Evolutionary conservation across 129 eudicot genomes (phyloP).

Genomic region (Chrysanthemum seticuspe): DNA sequence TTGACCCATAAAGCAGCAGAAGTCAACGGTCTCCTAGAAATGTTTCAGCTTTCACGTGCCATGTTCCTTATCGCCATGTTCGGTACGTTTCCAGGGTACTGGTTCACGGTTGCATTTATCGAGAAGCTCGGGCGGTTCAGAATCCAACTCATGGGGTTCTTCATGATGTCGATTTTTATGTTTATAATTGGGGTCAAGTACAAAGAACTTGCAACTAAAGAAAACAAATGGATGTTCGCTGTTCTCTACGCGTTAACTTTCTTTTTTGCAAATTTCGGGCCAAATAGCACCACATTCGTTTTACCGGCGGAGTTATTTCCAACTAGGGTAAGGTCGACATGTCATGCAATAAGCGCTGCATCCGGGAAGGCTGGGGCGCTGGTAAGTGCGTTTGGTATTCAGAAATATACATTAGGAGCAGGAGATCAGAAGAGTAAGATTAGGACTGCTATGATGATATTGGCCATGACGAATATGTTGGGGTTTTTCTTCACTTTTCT

Average conservation of each 20-base stretch:
- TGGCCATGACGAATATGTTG: slow-evolving; percentile 49
- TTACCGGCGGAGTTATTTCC: slow-evolving; percentile 73
- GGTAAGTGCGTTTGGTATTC: slow-evolving; percentile 55
- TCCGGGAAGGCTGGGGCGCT: slow-evolving; percentile 72
- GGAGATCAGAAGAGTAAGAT: slow-evolving; percentile 12
- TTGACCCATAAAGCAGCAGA: slow-evolving; percentile 23
- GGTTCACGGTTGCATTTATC: slow-evolving; percentile 67
- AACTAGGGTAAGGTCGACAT: slow-evolving; percentile 55
- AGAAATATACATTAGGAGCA: slow-evolving; percentile 32
- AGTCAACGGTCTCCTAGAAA: slow-evolving; percentile 48
- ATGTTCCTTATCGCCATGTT: slow-evolving; percentile 51
- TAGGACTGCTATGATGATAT: slow-evolving; percentile 41
- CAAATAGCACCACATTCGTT: slow-evolving; percentile 60
- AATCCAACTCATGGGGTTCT: slow-evolving; percentile 56
- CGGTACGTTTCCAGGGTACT: slow-evolving; percentile 67
- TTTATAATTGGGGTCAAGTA: slow-evolving; percentile 46
- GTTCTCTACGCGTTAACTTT: slow-evolving; percentile 50
- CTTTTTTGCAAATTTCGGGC: slow-evolving; percentile 71
- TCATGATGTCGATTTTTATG: slow-evolving; percentile 70
- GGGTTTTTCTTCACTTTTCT: slow-evolving; percentile 56
- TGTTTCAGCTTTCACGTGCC: slow-evolving; percentile 58
- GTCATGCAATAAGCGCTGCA: slow-evolving; percentile 67
- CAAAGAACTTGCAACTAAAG: slow-evolving; percentile 24
- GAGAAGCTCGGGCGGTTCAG: slow-evolving; percentile 54
- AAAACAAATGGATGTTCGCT: slow-evolving; percentile 45